Percentiles rank a stretch among this genome's conserved stretches.
These are phyloP conservation scores for Alternaria longipes DNA, from an alignment of 2,329 filamentous ascomycete genomes.

Conservation along the genomic window DNA sequence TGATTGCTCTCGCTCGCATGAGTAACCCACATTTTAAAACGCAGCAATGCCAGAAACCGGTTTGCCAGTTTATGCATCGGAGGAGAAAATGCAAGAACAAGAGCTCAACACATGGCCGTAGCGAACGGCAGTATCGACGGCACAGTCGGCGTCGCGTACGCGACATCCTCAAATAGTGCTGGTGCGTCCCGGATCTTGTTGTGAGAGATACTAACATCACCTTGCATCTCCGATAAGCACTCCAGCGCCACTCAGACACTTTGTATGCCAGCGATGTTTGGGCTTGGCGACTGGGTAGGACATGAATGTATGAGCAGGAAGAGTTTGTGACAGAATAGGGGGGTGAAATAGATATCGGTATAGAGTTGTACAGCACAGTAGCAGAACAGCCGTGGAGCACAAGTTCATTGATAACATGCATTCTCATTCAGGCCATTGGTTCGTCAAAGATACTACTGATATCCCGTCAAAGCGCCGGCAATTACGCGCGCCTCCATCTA, in stretches of 20 bases:
- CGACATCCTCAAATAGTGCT: background rate
- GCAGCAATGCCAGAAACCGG: background rate
- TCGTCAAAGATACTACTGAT: constrained; percentile 13
- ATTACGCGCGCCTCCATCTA: constrained; percentile 32
- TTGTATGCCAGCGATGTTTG: background rate
- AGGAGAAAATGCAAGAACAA: background rate
- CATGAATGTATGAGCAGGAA: background rate
- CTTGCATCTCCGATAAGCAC: background rate
- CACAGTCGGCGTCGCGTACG: background rate
- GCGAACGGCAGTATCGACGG: background rate
- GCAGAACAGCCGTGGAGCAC: background rate
- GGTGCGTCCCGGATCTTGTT: background rate
- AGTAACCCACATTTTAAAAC: background rate
- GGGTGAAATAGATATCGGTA: background rate
- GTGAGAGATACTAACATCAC: background rate
- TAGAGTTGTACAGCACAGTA: background rate
- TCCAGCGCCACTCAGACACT: background rate
- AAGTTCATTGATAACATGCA: constrained; percentile 15
- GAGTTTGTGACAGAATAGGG: background rate
- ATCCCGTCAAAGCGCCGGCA: constrained; percentile 17
- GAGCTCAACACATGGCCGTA: background rate
- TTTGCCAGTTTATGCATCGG: background rate
- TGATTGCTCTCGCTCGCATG: constrained; percentile 10
- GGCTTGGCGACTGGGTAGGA: background rate
- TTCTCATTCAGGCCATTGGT: constrained; percentile 19